Conservation (phyloP, 108 stramenopile species). For the Cylindrotheca fusiformis region DNA sequence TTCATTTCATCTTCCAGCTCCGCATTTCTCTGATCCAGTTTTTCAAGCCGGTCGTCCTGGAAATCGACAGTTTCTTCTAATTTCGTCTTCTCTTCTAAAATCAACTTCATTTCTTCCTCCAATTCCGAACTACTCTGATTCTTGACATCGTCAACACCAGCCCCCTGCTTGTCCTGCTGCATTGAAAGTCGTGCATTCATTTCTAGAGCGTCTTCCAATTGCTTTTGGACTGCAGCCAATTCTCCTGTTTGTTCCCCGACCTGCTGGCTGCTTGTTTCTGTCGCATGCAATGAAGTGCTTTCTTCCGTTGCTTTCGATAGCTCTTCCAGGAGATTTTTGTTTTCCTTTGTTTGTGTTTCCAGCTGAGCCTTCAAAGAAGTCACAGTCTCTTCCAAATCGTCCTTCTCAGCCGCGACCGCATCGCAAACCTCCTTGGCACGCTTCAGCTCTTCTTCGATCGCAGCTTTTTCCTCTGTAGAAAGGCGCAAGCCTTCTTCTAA, state of each 20-base stretch:
- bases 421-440: background rate
- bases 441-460: background rate
- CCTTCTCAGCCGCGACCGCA: background rate
- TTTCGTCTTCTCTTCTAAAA: conserved; percentile 12
- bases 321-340: background rate
- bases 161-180: background rate
- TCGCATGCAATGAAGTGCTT: too few relatives aligned
- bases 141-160: background rate
- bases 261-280: background rate
- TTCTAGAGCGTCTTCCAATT: conserved; percentile 9
- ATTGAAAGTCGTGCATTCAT: conserved; percentile 18
- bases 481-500: background rate
- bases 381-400: background rate
- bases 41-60: conserved; percentile 20
- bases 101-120: conserved; percentile 2
- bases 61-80: conserved; percentile 13
- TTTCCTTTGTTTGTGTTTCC: background rate
- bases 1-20: conserved; percentile 4
- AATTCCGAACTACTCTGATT: background rate
- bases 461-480: background rate
- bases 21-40: conserved; percentile 23
- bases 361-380: background rate
- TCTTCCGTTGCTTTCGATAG: background rate
- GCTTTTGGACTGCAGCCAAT: conserved; percentile 5
- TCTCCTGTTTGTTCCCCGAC: background rate